phyloP scores from a whole-genome alignment of 1,139 yeast species.

The Yamadazyma songkhlaensis region DNA sequence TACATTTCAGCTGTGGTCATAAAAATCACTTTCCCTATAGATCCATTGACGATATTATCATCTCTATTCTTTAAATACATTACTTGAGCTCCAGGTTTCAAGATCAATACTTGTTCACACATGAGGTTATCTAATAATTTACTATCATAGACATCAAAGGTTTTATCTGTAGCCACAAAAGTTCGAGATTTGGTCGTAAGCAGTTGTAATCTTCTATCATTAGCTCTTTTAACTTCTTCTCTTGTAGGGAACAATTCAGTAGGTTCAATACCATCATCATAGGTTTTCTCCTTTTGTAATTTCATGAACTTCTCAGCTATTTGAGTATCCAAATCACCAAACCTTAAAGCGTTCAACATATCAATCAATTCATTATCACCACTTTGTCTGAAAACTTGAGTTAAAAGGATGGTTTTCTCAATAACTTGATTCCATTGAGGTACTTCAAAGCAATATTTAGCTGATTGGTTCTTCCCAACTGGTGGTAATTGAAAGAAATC shows the following conservation, averaged over 20 bases:
- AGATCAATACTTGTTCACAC: conserved; percentile 42
- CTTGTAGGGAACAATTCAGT: conserved; percentile 78
- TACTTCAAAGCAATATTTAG: conserved; percentile 42
- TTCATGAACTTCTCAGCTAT: conserved; percentile 43
- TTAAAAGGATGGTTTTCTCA: conserved; percentile 53
- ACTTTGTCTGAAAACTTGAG: conserved; percentile 68
- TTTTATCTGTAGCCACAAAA: conserved; percentile 50
- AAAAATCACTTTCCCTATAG: conserved; percentile 58
- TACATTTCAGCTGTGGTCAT: conserved; percentile 47
- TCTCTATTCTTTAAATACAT: conserved; percentile 50
- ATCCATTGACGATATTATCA: conserved; percentile 53
- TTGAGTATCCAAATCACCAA: conserved; percentile 53
- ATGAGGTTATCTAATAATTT: conserved; percentile 41
- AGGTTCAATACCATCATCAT: conserved; percentile 75
- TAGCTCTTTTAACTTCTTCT: conserved; percentile 70
- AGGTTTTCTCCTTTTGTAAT: conserved; percentile 53
- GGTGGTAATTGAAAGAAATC: conserved; percentile 94
- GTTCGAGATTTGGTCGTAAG: conserved; percentile 39
- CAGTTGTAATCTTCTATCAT: conserved; percentile 46
- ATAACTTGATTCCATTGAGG: conserved; percentile 55
- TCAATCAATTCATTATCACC: conserved; percentile 66
- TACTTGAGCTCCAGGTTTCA: conserved; percentile 62
- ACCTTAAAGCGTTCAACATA: conserved; percentile 72
- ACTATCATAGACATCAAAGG: conserved; percentile 18
- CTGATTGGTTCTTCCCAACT: conserved; percentile 31